Conservation (phyloP, 306 rosid genomes). For the Clitoria ternatea region DNA sequence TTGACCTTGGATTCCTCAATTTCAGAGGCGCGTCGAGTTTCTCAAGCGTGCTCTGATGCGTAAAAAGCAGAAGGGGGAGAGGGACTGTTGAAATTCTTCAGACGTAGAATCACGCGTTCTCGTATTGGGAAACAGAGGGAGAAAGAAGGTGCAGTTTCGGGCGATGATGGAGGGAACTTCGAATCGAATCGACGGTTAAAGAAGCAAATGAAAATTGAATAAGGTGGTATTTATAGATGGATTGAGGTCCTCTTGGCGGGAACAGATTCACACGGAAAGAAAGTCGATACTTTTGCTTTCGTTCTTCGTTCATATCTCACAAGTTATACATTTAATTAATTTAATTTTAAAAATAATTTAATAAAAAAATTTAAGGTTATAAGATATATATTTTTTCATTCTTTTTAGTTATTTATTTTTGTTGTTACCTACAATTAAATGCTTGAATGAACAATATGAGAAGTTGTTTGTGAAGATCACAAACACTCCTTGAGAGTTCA, state of each 20-base stretch:
- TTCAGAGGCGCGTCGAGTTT: background rate
- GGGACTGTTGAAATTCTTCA: slow-evolving; percentile 5
- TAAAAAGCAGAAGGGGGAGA: background rate
- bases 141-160: background rate
- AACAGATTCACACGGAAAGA: too few relatives aligned
- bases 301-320: too few relatives aligned
- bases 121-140: background rate
- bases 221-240: background rate
- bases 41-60: background rate
- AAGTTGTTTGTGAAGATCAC: too few relatives aligned
- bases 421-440: too few relatives aligned
- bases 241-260: slow-evolving; percentile 17
- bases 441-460: too few relatives aligned
- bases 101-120: background rate
- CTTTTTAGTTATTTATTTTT: too few relatives aligned
- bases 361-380: too few relatives aligned
- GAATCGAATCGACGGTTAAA: background rate
- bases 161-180: background rate
- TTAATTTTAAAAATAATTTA: too few relatives aligned
- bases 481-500: too few relatives aligned
- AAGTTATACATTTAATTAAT: too few relatives aligned
- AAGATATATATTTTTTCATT: too few relatives aligned
- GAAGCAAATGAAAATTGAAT: background rate
- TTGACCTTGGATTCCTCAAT: background rate
- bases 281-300: too few relatives aligned